phyloP scores from a whole-genome alignment of 176 grass and related monocot genomes.

The Carex kokanica region DNA sequence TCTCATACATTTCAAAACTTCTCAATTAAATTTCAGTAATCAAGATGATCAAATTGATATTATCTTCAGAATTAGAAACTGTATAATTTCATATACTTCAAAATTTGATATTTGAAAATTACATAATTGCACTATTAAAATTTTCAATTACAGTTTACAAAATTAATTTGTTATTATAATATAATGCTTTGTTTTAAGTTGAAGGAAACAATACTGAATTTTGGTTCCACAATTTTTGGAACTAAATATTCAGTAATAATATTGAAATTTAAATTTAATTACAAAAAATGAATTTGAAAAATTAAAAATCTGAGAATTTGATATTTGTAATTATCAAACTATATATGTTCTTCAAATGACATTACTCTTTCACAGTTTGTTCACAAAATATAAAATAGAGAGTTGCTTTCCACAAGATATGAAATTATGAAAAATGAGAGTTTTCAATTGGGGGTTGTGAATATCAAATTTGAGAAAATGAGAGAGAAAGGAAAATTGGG shows the following conservation, averaged over 20 bases:
- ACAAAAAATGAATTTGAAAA: background rate
- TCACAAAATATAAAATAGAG: background rate
- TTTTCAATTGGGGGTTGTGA: background rate
- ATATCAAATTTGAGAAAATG: background rate
- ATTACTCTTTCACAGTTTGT: background rate
- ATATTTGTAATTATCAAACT: background rate
- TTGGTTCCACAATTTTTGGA: background rate
- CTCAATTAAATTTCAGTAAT: background rate
- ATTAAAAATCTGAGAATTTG: background rate
- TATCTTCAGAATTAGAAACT: background rate
- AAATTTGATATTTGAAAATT: background rate
- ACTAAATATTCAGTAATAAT: background rate
- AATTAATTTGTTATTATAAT: background rate
- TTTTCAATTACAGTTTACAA: background rate
- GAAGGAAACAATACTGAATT: background rate
- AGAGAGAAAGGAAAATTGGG: background rate
- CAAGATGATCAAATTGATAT: background rate
- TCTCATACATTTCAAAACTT: background rate
- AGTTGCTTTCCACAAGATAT: background rate
- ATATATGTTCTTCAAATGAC: background rate
- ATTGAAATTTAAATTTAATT: background rate
- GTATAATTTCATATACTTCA: background rate
- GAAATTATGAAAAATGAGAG: background rate
- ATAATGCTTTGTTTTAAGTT: background rate
- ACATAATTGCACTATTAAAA: background rate